These are phyloP conservation scores for Metschnikowia cubensis DNA, from an alignment of 805 yeast species.

Conservation along the genomic window DNA sequence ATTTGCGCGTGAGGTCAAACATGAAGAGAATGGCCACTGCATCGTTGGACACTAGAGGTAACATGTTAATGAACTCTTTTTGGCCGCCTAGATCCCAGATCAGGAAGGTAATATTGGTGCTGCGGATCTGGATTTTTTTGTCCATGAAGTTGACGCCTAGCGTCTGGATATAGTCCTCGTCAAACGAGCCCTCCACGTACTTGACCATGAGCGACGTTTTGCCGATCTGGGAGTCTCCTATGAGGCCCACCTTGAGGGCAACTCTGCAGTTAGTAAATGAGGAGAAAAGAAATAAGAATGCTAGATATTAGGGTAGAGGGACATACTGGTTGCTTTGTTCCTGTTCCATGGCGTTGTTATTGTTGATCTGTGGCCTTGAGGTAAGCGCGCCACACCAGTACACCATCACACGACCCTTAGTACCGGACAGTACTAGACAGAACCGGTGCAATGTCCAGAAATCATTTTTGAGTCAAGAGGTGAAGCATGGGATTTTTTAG, in stretches of 20 bases:
- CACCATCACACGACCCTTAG: neutral
- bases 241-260: conserved; percentile 80
- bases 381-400: conserved; percentile 1
- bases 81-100: conserved; percentile 98
- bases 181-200: conserved; percentile 92
- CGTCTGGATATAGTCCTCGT: conserved; percentile 89
- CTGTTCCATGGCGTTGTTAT: conserved; percentile 15
- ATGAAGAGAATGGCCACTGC: conserved; percentile 87
- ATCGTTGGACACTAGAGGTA: conserved; percentile 86
- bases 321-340: conserved; percentile 39
- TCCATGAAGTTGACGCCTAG: conserved; percentile 95
- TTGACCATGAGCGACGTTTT: conserved; percentile 95
- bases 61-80: conserved; percentile 90
- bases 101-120: conserved; percentile 84
- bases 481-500: too few species aligned
- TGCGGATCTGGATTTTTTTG: conserved; percentile 74
- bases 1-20: conserved; percentile 82
- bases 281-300: neutral
- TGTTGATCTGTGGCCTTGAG: conserved; percentile 1
- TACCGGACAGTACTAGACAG: too few species aligned
- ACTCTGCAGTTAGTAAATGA: conserved; percentile 35
- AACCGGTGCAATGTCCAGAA: too few species aligned
- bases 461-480: too few species aligned
- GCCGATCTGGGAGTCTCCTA: conserved; percentile 96
- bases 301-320: neutral